These are phyloP conservation scores for Solioccasus polychromus DNA, from an alignment of 768 basidiomycete genomes.

Conservation along the genomic window DNA sequence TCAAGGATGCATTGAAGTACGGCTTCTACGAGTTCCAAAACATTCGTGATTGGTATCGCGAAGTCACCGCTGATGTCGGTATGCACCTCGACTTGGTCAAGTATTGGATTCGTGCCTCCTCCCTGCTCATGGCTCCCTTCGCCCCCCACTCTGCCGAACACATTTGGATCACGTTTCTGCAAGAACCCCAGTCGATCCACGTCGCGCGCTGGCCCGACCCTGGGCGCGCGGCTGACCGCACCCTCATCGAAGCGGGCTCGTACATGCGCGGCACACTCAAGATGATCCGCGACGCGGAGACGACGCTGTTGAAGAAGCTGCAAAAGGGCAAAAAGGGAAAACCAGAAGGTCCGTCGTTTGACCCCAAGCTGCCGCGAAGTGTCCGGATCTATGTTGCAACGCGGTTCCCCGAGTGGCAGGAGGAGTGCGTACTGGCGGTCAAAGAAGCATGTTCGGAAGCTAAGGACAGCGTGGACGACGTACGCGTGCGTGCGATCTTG, in stretches of 20 bases:
- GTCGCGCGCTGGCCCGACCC: slow-evolving; percentile 80
- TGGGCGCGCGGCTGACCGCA: slow-evolving; percentile 53
- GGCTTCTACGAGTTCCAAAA: slow-evolving; percentile 96
- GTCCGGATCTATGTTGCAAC: slow-evolving; percentile 90
- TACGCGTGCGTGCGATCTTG: slow-evolving; percentile 66
- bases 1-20: slow-evolving; percentile 93
- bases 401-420: slow-evolving; percentile 93
- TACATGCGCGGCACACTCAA: slow-evolving; percentile 95
- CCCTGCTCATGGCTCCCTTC: slow-evolving; percentile 79
- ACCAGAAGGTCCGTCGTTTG: slow-evolving; percentile 52
- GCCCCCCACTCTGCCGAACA: slow-evolving; percentile 95
- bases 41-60: slow-evolving; percentile 93
- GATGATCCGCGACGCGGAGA: slow-evolving; percentile 86
- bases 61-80: slow-evolving; percentile 81
- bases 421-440: slow-evolving; percentile 71
- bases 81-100: slow-evolving; percentile 90
- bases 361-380: slow-evolving; percentile 81
- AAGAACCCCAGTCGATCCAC: slow-evolving; percentile 76
- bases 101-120: slow-evolving; percentile 80
- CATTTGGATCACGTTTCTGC: slow-evolving; percentile 76
- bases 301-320: slow-evolving; percentile 72
- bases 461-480: slow-evolving; percentile 76
- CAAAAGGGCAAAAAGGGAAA: slow-evolving; percentile 70
- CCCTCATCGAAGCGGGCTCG: slow-evolving; percentile 64
- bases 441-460: slow-evolving; percentile 61